Evolutionary conservation across 805 yeast species (phyloP).

Genomic region (Ogataea trehalophila): DNA sequence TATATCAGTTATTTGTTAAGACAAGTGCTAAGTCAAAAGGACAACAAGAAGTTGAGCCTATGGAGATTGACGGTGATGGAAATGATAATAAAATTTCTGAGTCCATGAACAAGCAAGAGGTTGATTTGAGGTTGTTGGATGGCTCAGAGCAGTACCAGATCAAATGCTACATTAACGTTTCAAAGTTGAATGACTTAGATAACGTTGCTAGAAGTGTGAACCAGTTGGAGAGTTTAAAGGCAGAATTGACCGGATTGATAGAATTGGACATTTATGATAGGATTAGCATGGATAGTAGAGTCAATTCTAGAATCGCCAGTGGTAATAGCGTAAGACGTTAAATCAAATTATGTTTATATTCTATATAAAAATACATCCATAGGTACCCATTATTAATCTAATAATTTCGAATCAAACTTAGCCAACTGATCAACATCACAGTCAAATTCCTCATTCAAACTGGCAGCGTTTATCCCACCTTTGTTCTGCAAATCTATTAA

Average conservation of each 20-base stretch:
- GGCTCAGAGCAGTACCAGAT: slow-evolving; percentile 54
- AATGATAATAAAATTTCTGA: slow-evolving; percentile 3
- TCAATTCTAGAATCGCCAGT: slow-evolving; percentile 32
- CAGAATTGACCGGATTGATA: slow-evolving; percentile 62
- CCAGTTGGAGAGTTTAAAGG: slow-evolving; percentile 57
- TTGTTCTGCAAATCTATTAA: slow-evolving; percentile 33
- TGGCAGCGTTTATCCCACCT: slow-evolving; percentile 7
- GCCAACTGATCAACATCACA: slow-evolving; percentile 12
- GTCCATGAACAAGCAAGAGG: not conserved
- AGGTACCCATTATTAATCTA: not conserved
- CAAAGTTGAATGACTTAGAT: slow-evolving; percentile 70
- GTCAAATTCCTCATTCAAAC: slow-evolving; percentile 15
- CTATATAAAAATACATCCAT: not conserved
- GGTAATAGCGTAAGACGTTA: not conserved
- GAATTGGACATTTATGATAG: slow-evolving; percentile 73
- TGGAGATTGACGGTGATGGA: slow-evolving; percentile 7
- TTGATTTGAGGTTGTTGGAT: slow-evolving; percentile 33
- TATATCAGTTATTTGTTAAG: slow-evolving; percentile 43
- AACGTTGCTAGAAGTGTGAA: slow-evolving; percentile 60
- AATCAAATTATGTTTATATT: not conserved
- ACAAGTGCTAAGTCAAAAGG: slow-evolving; percentile 17
- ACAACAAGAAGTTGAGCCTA: not conserved
- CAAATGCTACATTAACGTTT: slow-evolving; percentile 66
- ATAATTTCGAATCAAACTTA: slow-evolving; percentile 4
- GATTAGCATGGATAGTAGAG: slow-evolving; percentile 74